A percentile compares a stretch with the other conserved stretches of the same genome.
phyloP scores from a whole-genome alignment of 2,329 filamentous ascomycete genomes.

The Balansia obtecta region DNA sequence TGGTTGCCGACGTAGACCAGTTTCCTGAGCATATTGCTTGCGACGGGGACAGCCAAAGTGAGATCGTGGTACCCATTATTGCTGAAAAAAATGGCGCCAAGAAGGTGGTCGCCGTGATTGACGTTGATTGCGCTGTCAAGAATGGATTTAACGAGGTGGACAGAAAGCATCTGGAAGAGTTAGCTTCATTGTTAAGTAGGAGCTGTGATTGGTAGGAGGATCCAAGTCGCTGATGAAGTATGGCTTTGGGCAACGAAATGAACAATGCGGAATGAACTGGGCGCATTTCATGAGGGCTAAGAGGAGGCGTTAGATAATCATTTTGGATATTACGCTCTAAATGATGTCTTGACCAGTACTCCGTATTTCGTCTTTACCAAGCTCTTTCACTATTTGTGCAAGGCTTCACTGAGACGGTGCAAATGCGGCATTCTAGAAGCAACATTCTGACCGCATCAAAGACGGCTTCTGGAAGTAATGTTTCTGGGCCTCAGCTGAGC shows the following conservation, averaged over 20 bases:
- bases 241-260: background rate
- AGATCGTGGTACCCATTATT: conserved; percentile 69
- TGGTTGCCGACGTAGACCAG: conserved; percentile 56
- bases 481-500: background rate
- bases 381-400: background rate
- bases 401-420: background rate
- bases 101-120: conserved; percentile 61
- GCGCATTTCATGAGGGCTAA: background rate
- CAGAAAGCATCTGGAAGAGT: conserved; percentile 48
- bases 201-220: conserved; percentile 51
- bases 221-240: background rate
- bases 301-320: too few species aligned
- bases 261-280: background rate
- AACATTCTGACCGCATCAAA: background rate
- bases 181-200: conserved; percentile 46
- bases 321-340: too few species aligned
- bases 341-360: too few species aligned
- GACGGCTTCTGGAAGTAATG: background rate
- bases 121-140: conserved; percentile 60
- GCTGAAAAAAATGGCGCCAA: conserved; percentile 16
- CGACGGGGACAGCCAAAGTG: conserved; percentile 62
- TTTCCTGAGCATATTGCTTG: conserved; percentile 78
- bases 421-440: background rate
- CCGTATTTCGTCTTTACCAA: too few species aligned
- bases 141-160: conserved; percentile 61